phyloP scores from a whole-genome alignment of 306 rosid genomes.

The Dryas alaskensis region DNA sequence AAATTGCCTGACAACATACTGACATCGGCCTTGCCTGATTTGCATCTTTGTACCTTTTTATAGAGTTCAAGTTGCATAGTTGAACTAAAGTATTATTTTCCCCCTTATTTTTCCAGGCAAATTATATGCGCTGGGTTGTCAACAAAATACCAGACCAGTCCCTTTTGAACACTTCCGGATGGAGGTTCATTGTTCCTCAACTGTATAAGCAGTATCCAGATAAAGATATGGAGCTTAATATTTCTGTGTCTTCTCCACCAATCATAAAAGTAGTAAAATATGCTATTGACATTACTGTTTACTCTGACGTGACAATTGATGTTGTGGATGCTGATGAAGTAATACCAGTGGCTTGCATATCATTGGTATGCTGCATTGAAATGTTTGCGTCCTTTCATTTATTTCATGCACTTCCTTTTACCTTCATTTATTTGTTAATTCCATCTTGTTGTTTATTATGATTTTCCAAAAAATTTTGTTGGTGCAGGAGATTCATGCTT shows the following conservation, averaged over 20 bases:
- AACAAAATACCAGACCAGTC: conserved; percentile 52
- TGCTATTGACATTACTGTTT: conserved; percentile 39
- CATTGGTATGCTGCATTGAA: conserved; percentile 55
- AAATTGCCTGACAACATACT: not conserved
- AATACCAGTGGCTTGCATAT: conserved; percentile 69
- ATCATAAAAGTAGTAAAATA: conserved; percentile 39
- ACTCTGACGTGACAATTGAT: conserved; percentile 48
- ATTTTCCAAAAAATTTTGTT: conserved; percentile 26
- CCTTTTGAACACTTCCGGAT: conserved; percentile 62
- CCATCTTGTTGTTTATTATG: not conserved
- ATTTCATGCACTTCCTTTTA: not conserved
- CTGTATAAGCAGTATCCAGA: conserved; percentile 73
- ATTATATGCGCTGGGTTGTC: conserved; percentile 57
- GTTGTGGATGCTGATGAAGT: conserved; percentile 55
- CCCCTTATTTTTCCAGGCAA: conserved; percentile 28
- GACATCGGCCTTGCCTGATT: not conserved
- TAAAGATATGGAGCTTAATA: conserved; percentile 60
- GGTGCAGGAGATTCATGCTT: conserved; percentile 63
- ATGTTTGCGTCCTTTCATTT: not conserved
- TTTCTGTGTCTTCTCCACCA: conserved; percentile 66
- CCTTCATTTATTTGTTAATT: not conserved
- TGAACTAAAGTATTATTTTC: conserved; percentile 5
- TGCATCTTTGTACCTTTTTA: not conserved
- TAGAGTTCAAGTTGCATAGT: not conserved
- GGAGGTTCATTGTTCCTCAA: conserved; percentile 79